Conservation (phyloP, 2,329 filamentous ascomycete species). For the Calcarisporium arbuscula region DNA sequence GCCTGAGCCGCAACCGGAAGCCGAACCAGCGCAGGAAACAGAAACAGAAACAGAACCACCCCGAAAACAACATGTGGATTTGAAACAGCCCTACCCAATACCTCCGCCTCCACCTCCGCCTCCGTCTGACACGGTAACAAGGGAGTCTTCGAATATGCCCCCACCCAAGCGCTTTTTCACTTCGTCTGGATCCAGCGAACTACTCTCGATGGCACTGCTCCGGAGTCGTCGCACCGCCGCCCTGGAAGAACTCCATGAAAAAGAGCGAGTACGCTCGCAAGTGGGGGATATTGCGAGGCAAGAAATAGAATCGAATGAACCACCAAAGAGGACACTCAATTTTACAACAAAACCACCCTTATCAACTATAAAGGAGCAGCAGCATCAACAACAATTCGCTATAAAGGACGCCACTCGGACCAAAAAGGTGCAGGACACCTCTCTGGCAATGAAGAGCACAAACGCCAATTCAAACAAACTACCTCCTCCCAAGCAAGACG, state of each 20-base stretch:
- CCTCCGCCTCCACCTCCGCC: conserved; percentile 5
- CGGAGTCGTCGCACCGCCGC: conserved; percentile 28
- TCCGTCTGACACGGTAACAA: too few species aligned
- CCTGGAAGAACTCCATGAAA: conserved; percentile 20
- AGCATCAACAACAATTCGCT: too few species aligned
- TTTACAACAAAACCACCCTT: neutral
- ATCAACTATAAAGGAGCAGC: neutral
- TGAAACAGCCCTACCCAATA: too few species aligned
- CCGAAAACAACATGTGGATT: conserved; percentile 10
- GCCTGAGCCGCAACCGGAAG: conserved; percentile 4
- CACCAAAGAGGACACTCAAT: neutral
- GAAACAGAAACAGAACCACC: conserved; percentile 8
- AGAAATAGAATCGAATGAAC: neutral
- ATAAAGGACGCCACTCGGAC: too few species aligned
- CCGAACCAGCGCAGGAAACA: too few species aligned
- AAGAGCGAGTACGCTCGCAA: conserved; percentile 13
- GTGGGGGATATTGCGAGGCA: neutral
- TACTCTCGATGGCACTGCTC: conserved; percentile 25
- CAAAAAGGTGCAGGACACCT: too few species aligned
- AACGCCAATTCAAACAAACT: neutral
- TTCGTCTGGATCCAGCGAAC: conserved; percentile 27
- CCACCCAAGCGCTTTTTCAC: conserved; percentile 28
- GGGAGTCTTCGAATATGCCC: too few species aligned
- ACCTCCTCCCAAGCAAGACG: neutral
- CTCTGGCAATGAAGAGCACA: neutral